Evolutionary conservation across 345 rosid genomes (phyloP).

Genomic region (Cardiospermum halicacabum): DNA sequence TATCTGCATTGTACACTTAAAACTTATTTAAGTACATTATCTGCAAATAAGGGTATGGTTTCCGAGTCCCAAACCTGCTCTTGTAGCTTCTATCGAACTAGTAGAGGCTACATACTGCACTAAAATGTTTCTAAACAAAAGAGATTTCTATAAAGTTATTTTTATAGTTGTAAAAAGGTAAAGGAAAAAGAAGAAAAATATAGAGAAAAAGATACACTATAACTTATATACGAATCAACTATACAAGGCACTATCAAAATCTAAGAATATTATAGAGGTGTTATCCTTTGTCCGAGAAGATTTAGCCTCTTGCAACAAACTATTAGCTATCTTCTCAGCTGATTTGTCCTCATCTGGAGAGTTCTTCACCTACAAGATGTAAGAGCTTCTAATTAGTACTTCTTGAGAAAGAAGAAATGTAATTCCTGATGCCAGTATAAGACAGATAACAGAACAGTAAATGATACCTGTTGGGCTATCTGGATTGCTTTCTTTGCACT

Average conservation of each 20-base stretch:
- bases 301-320: slow-evolving; percentile 76
- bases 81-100: background rate
- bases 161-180: background rate
- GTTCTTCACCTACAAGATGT: slow-evolving; percentile 36
- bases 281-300: slow-evolving; percentile 88
- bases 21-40: background rate
- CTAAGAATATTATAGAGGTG: slow-evolving; percentile 82
- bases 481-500: slow-evolving; percentile 69
- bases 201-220: too few species aligned
- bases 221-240: slow-evolving; percentile 32
- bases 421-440: background rate
- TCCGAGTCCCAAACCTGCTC: background rate
- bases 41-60: background rate
- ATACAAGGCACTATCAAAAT: slow-evolving; percentile 52
- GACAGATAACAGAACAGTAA: background rate
- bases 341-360: slow-evolving; percentile 30
- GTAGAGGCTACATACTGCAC: background rate
- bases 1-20: too few species aligned
- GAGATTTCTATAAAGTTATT: background rate
- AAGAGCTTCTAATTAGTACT: background rate
- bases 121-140: background rate
- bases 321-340: slow-evolving; percentile 72
- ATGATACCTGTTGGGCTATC: slow-evolving; percentile 63
- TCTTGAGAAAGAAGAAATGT: background rate
- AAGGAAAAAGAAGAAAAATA: background rate